Conservation (phyloP, 306 rosid genomes). For the Prunus padus region DNA sequence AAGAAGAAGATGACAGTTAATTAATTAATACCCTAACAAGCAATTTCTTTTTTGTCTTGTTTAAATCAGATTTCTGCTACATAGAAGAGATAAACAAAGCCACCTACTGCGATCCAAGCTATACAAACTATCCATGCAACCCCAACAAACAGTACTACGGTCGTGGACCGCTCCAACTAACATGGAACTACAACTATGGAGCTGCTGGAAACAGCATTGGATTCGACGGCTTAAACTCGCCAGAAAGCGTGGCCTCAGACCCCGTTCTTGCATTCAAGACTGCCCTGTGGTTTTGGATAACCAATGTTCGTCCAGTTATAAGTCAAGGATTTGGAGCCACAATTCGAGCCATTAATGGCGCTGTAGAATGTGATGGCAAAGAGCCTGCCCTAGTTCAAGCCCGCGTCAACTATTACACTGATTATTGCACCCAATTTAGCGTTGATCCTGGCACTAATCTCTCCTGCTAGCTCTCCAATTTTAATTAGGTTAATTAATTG, state of each 20-base stretch:
- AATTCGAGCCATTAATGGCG: constrained; percentile 22
- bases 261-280: background rate
- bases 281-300: constrained; percentile 35
- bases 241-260: constrained; percentile 12
- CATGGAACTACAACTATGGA: constrained; percentile 20
- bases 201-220: constrained; percentile 6
- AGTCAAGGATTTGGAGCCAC: constrained; percentile 38
- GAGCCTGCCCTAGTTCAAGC: constrained; percentile 1
- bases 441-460: constrained; percentile 33
- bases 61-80: constrained; percentile 19
- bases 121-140: constrained; percentile 10
- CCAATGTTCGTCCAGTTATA: background rate
- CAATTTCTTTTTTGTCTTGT: background rate
- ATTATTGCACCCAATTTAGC: constrained; percentile 21
- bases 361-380: constrained; percentile 21
- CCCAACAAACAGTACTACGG: constrained; percentile 5
- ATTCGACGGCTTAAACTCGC: constrained; percentile 13
- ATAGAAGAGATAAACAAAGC: constrained; percentile 16
- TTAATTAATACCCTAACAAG: too few species aligned
- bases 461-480: constrained; percentile 6
- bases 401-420: constrained; percentile 24
- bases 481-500: too few species aligned
- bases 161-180: constrained; percentile 23
- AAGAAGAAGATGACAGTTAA: too few species aligned
- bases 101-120: background rate